Evolutionary conservation across 2,329 filamentous ascomycete species (phyloP).

Genomic region (Colletotrichum liriopes): DNA sequence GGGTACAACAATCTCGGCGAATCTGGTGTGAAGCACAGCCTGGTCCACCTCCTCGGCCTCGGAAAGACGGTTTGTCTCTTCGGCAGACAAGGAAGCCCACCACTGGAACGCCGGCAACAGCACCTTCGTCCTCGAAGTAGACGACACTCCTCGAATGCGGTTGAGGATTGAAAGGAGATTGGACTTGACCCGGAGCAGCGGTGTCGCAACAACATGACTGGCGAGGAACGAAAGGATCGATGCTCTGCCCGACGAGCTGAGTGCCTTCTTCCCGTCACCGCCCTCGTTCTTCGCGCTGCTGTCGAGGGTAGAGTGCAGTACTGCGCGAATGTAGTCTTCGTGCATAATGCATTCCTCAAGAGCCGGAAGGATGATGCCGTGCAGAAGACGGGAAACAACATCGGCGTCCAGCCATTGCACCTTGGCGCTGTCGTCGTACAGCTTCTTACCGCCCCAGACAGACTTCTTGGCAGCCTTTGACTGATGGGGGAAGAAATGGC

Average conservation of each 20-base stretch:
- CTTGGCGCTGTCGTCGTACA: constrained; percentile 75
- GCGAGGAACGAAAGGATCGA: constrained; percentile 81
- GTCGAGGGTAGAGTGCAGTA: constrained; percentile 74
- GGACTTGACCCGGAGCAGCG: constrained; percentile 78
- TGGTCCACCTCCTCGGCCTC: constrained; percentile 60
- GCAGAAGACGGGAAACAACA: constrained; percentile 73
- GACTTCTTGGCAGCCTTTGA: constrained; percentile 59
- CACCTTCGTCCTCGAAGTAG: constrained; percentile 78
- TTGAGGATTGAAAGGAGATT: constrained; percentile 81
- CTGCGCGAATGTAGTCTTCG: constrained; percentile 76
- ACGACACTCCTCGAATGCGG: constrained; percentile 79
- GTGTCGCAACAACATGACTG: constrained; percentile 79
- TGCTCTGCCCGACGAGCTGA: constrained; percentile 74
- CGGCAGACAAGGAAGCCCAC: constrained; percentile 74
- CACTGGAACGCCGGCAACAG: constrained; percentile 82
- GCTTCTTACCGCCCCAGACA: constrained; percentile 72
- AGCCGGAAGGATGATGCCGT: constrained; percentile 78
- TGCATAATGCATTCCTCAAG: constrained; percentile 92
- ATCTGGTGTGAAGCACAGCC: constrained; percentile 58
- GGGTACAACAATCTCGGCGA: constrained; percentile 68
- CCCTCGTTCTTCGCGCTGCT: constrained; percentile 59
- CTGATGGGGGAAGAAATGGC: constrained; percentile 61
- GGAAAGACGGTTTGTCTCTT: constrained; percentile 64
- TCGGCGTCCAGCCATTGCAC: constrained; percentile 73
- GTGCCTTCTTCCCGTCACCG: constrained; percentile 64